A percentile compares a stretch with the other conserved stretches of the same genome.
phyloP scores from a whole-genome alignment of 257 asterid genomes.

The Voacanga thouarsii region DNA sequence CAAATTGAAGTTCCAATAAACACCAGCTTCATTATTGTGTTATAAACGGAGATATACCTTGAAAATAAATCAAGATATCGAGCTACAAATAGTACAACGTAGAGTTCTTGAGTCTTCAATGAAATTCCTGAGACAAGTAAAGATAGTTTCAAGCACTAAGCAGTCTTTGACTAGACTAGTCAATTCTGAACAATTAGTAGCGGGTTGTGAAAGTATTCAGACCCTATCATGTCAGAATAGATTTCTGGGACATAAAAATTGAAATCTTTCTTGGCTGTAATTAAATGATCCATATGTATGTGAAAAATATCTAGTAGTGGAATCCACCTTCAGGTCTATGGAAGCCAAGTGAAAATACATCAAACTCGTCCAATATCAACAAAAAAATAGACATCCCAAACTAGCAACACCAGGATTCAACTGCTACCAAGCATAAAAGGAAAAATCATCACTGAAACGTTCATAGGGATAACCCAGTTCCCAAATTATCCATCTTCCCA shows the following conservation, averaged over 20 bases:
- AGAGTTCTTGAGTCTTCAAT: slow-evolving; percentile 52
- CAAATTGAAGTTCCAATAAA: slow-evolving; percentile 42
- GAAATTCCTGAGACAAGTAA: slow-evolving; percentile 41
- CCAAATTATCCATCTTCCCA: neutral
- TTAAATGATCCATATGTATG: neutral
- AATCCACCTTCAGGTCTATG: neutral
- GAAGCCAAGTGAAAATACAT: neutral
- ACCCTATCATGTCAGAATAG: neutral
- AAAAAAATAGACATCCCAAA: neutral
- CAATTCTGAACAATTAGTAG: neutral
- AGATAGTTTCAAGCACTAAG: neutral
- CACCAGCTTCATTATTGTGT: slow-evolving; percentile 47
- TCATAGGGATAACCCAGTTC: neutral
- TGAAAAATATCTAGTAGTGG: neutral
- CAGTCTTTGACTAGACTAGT: neutral
- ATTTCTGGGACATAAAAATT: neutral
- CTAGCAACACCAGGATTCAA: neutral
- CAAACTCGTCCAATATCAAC: neutral
- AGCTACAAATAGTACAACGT: slow-evolving; percentile 40
- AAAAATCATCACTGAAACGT: neutral
- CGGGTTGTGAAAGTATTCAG: neutral
- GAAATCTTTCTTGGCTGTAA: neutral
- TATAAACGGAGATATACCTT: slow-evolving; percentile 37
- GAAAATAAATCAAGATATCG: slow-evolving; percentile 47
- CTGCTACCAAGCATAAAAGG: neutral